Evolutionary conservation across 106 monocot species (phyloP).

Genomic region (Dactylorhiza incarnata): DNA sequence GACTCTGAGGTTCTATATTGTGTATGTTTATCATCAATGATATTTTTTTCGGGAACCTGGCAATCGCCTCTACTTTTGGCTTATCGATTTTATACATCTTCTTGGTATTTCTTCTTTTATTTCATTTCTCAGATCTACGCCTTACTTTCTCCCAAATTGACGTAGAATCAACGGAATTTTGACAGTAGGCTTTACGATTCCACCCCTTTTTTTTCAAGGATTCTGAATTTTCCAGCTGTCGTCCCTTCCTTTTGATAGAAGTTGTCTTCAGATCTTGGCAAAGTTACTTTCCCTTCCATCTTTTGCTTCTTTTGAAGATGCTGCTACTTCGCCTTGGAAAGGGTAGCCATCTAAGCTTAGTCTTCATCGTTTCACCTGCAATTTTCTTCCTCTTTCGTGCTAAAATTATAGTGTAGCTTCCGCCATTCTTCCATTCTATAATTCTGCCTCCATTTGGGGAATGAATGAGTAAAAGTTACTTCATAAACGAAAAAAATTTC

Average conservation of each 20-base stretch:
- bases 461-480: not conserved
- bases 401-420: not conserved
- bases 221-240: not conserved
- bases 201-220: not conserved
- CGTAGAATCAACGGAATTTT: not conserved
- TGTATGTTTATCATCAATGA: not conserved
- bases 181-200: not conserved
- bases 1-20: not conserved
- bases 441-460: not conserved
- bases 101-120: not conserved
- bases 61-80: not conserved
- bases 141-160: not conserved
- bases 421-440: not conserved
- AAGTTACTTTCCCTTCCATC: not conserved
- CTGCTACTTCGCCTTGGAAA: not conserved
- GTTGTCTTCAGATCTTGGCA: not conserved
- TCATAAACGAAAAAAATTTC: not conserved
- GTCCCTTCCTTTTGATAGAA: not conserved
- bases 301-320: not conserved
- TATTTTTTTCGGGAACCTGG: constrained; percentile 1
- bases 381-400: not conserved
- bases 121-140: not conserved
- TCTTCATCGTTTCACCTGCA: not conserved
- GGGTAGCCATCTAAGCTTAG: not conserved
- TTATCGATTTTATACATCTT: not conserved